Base-by-base conservation (phyloP, 2,329 filamentous ascomycete species). In the Fusarium vanettenii region DNA sequence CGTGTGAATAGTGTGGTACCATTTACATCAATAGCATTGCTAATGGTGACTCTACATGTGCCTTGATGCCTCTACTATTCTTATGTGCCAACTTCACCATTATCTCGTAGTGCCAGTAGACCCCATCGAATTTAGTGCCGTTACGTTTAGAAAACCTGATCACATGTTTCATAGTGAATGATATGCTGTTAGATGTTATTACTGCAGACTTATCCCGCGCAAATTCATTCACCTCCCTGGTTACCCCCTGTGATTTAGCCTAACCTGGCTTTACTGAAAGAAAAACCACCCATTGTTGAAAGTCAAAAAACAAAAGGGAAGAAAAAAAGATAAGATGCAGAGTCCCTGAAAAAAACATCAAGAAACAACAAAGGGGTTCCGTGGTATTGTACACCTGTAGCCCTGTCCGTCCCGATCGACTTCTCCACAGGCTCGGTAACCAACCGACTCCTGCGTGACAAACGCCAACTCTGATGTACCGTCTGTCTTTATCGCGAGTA, bases 401-500 rank as follows among this genome's bases (percentile, higher is more conserved):
- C 35, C 25, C 25, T 31, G 22, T 29, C 27, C 55, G 33, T 50
- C 37, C 62, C 62, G 41, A 59, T 65, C 56, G 67, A 27, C 55
- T 66, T 70, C 72, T 59, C 50, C 62, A 25, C 14, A 64, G 37
- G 16, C 29, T 29, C 25, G 55, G 52, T 20, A 55, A 37, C 9
- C 55, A 37, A 60, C 43, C 52, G 66, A 56, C 35, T 35, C 56
- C 29, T 56, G 41, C 55, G 60, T 60, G 41, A 43, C 25, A 39
- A 55, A 37, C 43, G 25, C 43, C 45, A 64, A 67, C 45, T 67
- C 57, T 67, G 62, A 39, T 35, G 25, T n/a, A 10, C 14, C 31
- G 33, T 41, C 8, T 31, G 37, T 45, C 48, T 63, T 37, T 76
- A 84, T 66, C 83, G 80, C 20, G 84, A 82, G 84, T 97, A 97